These are phyloP conservation scores for Chalciporus piperatus DNA, from an alignment of 768 basidiomycete species.

Conservation along the genomic window DNA sequence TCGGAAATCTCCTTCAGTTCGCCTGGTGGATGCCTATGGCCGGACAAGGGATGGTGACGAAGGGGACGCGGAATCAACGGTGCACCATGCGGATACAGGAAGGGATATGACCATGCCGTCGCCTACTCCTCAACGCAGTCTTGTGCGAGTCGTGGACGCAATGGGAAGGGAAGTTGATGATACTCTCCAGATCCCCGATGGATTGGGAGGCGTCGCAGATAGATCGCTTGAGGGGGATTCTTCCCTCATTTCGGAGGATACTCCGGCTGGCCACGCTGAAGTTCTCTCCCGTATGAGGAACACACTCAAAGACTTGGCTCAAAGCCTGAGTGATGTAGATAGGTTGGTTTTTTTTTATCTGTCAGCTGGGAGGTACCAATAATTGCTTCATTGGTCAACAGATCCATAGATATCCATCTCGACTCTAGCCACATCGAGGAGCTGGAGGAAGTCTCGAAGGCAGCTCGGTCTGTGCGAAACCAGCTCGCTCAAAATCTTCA, in stretches of 20 bases:
- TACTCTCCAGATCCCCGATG: slow-evolving; percentile 31
- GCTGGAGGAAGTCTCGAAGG: slow-evolving; percentile 51
- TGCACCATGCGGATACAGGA: slow-evolving; percentile 17
- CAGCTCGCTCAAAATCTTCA: slow-evolving; percentile 43
- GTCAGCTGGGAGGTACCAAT: slow-evolving; percentile 3
- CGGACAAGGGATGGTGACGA: slow-evolving; percentile 37
- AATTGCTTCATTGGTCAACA: slow-evolving; percentile 15
- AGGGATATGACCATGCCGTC: slow-evolving; percentile 12
- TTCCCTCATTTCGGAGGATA: slow-evolving; percentile 23
- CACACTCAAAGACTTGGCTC: slow-evolving; percentile 55
- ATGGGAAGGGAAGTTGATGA: slow-evolving; percentile 61
- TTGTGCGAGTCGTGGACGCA: slow-evolving; percentile 63
- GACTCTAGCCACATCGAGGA: slow-evolving; percentile 48
- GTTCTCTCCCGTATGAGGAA: slow-evolving; percentile 56
- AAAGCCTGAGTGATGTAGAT: slow-evolving; percentile 56
- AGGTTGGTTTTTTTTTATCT: slow-evolving; percentile 36
- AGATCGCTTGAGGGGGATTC: slow-evolving; percentile 18
- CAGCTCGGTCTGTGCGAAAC: slow-evolving; percentile 49
- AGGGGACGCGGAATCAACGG: not conserved
- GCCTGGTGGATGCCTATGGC: slow-evolving; percentile 73
- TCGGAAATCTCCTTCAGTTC: slow-evolving; percentile 51
- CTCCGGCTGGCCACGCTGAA: slow-evolving; percentile 40
- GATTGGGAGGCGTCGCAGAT: slow-evolving; percentile 15
- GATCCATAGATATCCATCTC: slow-evolving; percentile 38
- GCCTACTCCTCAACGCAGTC: slow-evolving; percentile 32